phyloP scores from a whole-genome alignment of 805 yeast species.

The Torulaspora microellipsoides region DNA sequence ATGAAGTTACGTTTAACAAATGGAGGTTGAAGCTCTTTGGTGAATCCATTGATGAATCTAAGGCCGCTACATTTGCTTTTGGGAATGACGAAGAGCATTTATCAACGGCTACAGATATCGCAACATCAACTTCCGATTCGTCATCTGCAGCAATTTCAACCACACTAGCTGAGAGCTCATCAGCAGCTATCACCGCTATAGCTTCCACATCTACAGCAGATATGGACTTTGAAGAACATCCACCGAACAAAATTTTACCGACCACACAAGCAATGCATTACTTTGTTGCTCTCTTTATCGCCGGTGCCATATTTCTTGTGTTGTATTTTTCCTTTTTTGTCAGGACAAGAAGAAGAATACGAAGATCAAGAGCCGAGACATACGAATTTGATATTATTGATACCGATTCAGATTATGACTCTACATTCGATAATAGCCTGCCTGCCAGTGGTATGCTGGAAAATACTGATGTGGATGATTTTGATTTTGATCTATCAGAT shows the following conservation, averaged over 20 bases:
- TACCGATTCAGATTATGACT: constrained; percentile 46
- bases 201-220: constrained; percentile 5
- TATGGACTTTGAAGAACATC: constrained; percentile 18
- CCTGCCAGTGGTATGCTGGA: constrained; percentile 13
- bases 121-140: constrained; percentile 4
- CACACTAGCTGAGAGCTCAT: neutral
- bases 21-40: constrained; percentile 88
- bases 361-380: constrained; percentile 62
- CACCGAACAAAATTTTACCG: constrained; percentile 34
- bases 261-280: constrained; percentile 54
- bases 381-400: constrained; percentile 76
- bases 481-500: constrained; percentile 34
- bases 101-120: neutral
- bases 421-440: constrained; percentile 23
- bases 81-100: constrained; percentile 32
- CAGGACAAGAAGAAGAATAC: constrained; percentile 39
- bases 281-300: constrained; percentile 51
- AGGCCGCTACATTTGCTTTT: constrained; percentile 54
- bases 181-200: neutral
- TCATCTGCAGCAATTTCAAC: constrained; percentile 6
- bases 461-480: constrained; percentile 26
- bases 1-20: constrained; percentile 43
- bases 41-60: constrained; percentile 58
- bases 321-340: constrained; percentile 43
- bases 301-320: constrained; percentile 50